Conservation (phyloP, 1,284 basidiomycete species). For the Ceratorhiza oryzae-sativae region DNA sequence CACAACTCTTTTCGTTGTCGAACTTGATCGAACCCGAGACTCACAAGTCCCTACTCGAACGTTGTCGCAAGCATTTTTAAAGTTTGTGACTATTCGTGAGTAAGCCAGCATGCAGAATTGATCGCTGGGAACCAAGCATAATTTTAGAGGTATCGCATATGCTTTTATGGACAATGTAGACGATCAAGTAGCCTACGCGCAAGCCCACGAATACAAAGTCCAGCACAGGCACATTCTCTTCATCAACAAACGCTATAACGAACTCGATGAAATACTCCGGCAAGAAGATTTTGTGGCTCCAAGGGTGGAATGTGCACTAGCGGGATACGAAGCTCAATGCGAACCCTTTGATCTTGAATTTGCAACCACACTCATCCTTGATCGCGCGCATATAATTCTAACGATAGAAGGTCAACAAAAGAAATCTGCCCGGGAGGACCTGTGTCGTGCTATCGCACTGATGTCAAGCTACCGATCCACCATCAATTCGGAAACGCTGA, state of each 20-base stretch:
- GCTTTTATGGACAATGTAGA: neutral
- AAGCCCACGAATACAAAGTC: neutral
- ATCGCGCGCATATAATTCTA: neutral
- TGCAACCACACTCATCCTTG: neutral
- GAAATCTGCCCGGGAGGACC: neutral
- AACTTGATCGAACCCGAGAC: neutral
- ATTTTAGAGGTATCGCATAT: neutral
- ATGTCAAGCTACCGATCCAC: no score
- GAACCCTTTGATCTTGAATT: neutral
- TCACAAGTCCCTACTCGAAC: neutral
- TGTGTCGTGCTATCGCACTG: no score
- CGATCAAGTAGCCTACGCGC: neutral
- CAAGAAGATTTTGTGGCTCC: neutral
- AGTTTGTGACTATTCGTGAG: neutral
- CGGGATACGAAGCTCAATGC: neutral
- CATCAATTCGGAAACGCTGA: no score
- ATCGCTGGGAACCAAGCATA: no score
- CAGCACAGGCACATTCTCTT: slow-evolving; percentile 6
- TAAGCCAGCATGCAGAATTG: neutral
- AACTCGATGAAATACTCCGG: neutral
- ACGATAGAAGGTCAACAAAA: neutral
- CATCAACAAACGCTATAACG: neutral
- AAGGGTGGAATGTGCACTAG: neutral
- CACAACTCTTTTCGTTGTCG: neutral
- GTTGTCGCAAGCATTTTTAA: neutral